Conservation (phyloP, 495 filamentous ascomycete genomes). For the Podospora pseudocomata region DNA sequence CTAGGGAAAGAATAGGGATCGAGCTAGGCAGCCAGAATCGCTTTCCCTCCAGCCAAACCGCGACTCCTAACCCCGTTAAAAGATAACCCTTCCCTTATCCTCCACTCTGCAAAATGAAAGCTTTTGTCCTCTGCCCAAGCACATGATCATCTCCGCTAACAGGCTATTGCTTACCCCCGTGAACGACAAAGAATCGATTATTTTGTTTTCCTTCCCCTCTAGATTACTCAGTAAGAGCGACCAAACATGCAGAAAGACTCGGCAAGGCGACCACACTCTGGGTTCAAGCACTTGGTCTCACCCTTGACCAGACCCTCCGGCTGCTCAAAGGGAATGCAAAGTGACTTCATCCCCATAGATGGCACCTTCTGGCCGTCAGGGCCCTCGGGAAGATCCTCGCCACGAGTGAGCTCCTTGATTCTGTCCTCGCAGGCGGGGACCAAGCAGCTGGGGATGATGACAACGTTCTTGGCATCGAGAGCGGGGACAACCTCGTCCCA, state of each 20-base stretch:
- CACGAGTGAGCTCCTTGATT: slow-evolving; percentile 63
- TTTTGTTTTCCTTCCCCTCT: not conserved
- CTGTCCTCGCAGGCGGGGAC: slow-evolving; percentile 81
- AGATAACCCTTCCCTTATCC: not conserved
- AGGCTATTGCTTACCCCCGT: not conserved
- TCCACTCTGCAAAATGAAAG: not conserved
- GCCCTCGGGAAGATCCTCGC: slow-evolving; percentile 11
- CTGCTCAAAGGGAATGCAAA: slow-evolving; percentile 98
- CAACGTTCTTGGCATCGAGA: slow-evolving; percentile 86
- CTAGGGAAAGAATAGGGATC: not conserved
- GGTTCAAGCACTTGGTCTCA: slow-evolving; percentile 84
- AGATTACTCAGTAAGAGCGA: slow-evolving; percentile 50
- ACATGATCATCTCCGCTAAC: not conserved
- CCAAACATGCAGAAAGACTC: slow-evolving; percentile 88
- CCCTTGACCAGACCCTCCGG: slow-evolving; percentile 73
- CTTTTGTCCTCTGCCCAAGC: not conserved
- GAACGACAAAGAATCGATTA: not conserved
- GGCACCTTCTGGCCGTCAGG: slow-evolving; percentile 78
- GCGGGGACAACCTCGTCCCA: slow-evolving; percentile 89
- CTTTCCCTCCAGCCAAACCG: not conserved
- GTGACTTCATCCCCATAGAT: slow-evolving; percentile 92
- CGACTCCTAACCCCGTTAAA: not conserved
- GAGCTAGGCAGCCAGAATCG: not conserved
- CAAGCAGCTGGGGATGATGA: slow-evolving; percentile 82
- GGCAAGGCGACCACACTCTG: slow-evolving; percentile 68